phyloP scores from a whole-genome alignment of 768 basidiomycete species.

The Zangia roseola region DNA sequence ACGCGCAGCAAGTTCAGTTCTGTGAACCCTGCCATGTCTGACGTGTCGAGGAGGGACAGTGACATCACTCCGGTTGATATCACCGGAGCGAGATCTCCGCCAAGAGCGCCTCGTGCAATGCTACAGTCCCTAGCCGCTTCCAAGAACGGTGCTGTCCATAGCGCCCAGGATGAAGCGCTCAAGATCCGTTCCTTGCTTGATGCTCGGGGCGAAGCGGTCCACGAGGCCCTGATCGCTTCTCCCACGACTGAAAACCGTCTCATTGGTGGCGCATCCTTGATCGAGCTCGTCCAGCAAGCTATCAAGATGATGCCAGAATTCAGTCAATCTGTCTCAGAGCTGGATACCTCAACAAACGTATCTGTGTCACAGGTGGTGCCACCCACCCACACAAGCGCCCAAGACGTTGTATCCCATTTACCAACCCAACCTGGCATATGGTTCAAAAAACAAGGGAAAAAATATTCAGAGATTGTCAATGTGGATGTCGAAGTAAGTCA shows the following conservation, averaged over 20 bases:
- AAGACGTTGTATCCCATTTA: conserved; percentile 13
- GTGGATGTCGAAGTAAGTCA: conserved; percentile 21
- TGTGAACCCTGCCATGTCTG: conserved; percentile 10
- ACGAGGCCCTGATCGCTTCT: background rate
- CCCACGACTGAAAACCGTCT: conserved; percentile 1
- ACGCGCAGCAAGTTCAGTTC: conserved; percentile 18
- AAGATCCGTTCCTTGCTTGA: background rate
- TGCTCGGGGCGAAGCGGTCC: background rate
- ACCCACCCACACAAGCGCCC: background rate
- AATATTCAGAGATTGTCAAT: conserved; percentile 21
- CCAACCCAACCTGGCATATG: conserved; percentile 25
- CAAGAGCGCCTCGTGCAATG: conserved; percentile 25
- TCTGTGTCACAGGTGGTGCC: background rate
- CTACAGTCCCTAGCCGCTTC: conserved; percentile 1
- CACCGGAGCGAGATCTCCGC: conserved; percentile 8
- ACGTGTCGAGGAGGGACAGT: conserved; percentile 22
- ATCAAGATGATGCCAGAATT: conserved; percentile 9
- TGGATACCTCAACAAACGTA: background rate
- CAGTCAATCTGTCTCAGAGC: background rate
- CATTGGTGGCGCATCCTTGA: background rate
- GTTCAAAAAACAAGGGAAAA: conserved; percentile 23
- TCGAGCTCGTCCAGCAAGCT: conserved; percentile 4
- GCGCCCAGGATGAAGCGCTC: background rate
- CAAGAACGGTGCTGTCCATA: no score
- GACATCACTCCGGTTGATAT: conserved; percentile 26